Conservation (phyloP, 441 rosid species). For the Eruca vesicaria region DNA sequence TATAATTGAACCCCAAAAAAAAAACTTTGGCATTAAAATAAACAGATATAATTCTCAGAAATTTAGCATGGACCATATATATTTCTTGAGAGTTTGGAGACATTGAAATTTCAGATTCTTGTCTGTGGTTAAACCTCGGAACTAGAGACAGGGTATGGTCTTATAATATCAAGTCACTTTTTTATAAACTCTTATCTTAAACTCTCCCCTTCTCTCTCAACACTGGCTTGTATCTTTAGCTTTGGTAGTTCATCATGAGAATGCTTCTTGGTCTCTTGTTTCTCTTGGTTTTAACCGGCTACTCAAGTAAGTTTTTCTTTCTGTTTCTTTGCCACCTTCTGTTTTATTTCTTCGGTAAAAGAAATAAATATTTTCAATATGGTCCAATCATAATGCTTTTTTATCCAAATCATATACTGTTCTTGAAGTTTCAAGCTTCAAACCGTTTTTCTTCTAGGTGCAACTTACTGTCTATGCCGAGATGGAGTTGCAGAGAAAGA, state of each 20-base stretch:
- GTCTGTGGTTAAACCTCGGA: conserved; percentile 38
- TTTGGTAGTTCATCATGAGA: conserved; percentile 43
- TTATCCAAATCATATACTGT: not conserved
- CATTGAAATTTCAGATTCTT: conserved; percentile 13
- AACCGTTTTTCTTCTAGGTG: conserved; percentile 39
- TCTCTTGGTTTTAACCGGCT: conserved; percentile 50
- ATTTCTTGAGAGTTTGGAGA: conserved; percentile 6
- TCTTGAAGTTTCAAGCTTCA: not conserved
- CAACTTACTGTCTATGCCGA: conserved; percentile 75
- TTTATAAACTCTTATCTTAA: conserved; percentile 6
- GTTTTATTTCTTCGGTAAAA: not conserved
- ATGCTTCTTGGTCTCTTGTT: conserved; percentile 44
- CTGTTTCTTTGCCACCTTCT: not conserved
- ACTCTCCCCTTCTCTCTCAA: conserved; percentile 1
- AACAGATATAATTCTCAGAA: not conserved
- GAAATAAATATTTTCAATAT: not conserved
- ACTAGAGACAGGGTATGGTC: conserved; percentile 31
- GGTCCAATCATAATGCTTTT: not conserved
- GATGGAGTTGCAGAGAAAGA: conserved; percentile 56
- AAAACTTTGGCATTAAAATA: not conserved
- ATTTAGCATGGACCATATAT: conserved; percentile 16
- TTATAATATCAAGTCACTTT: conserved; percentile 15
- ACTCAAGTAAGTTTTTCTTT: conserved; percentile 58
- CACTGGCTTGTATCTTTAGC: conserved; percentile 12
- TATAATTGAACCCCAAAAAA: no score